Percentiles rank a stretch among this genome's conserved stretches.
These are phyloP conservation scores for Suillus subalutaceus DNA, from an alignment of 768 basidiomycete genomes.

Conservation along the genomic window DNA sequence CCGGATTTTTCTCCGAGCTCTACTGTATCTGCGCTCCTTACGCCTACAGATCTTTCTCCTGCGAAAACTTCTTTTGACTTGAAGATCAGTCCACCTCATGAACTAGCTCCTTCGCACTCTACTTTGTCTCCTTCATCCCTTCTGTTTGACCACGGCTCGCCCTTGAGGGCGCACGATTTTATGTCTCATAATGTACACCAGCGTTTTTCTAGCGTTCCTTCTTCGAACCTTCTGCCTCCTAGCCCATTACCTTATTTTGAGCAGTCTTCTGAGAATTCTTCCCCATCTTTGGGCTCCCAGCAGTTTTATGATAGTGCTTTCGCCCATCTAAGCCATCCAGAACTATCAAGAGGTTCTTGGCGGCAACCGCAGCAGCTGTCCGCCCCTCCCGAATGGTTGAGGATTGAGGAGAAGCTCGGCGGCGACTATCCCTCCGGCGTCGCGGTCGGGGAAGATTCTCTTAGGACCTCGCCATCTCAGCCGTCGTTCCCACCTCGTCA, in stretches of 20 bases:
- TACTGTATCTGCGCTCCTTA: conserved; percentile 68
- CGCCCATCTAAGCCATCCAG: conserved; percentile 16
- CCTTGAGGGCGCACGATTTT: conserved; percentile 33
- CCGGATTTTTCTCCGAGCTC: conserved; percentile 78
- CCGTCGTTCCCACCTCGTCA: conserved; percentile 28
- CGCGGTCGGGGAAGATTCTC: conserved; percentile 28
- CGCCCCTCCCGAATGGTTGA: conserved; percentile 46
- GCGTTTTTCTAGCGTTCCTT: conserved; percentile 30
- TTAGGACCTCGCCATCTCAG: conserved; percentile 33
- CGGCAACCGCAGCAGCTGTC: conserved; percentile 32
- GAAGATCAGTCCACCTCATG: conserved; percentile 57
- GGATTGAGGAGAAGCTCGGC: conserved; percentile 35
- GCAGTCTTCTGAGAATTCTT: conserved; percentile 49
- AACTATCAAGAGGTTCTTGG: conserved; percentile 25
- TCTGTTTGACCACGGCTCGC: conserved; percentile 48
- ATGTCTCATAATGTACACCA: conserved; percentile 29
- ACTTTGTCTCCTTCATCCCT: conserved; percentile 40
- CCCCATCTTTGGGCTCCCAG: conserved; percentile 40
- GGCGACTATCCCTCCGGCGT: conserved; percentile 27
- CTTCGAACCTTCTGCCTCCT: conserved; percentile 21
- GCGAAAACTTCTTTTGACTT: conserved; percentile 57
- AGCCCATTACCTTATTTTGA: conserved; percentile 51
- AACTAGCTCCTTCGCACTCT: conserved; percentile 35
- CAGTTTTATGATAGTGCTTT: conserved; percentile 37
- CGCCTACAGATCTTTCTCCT: conserved; percentile 76